Evolutionary conservation across 2,329 filamentous ascomycete genomes (phyloP).

Genomic region (Cryoendolithus antarcticus): DNA sequence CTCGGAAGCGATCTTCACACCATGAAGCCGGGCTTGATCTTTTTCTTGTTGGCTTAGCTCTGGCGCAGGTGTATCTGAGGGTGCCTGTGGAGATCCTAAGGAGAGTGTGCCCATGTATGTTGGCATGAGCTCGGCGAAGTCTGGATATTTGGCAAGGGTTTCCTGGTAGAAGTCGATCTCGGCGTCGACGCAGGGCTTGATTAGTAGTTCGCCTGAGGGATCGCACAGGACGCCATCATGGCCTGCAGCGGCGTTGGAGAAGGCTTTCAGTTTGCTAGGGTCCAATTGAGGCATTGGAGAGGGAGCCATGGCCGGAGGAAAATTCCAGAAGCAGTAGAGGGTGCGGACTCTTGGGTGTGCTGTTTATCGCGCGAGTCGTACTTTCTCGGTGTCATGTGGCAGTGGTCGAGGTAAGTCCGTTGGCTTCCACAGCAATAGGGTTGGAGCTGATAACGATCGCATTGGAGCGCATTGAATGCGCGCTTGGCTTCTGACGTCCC

Average conservation of each 20-base stretch:
- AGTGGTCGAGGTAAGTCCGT: too few species aligned
- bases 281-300: constrained; percentile 35
- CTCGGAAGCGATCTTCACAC: constrained; percentile 60
- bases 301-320: not conserved
- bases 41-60: constrained; percentile 13
- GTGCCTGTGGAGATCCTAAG: constrained; percentile 41
- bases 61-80: constrained; percentile 8
- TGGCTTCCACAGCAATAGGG: too few species aligned
- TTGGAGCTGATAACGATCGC: too few species aligned
- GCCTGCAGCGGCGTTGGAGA: constrained; percentile 67
- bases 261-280: constrained; percentile 51
- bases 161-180: constrained; percentile 88
- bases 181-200: constrained; percentile 79
- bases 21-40: constrained; percentile 33
- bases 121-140: constrained; percentile 72
- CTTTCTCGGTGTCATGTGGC: too few species aligned
- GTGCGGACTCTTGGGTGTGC: too few species aligned
- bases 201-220: constrained; percentile 68
- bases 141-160: constrained; percentile 50
- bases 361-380: too few species aligned
- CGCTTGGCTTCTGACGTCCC: too few species aligned
- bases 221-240: constrained; percentile 87
- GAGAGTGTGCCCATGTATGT: constrained; percentile 68
- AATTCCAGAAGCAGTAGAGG: too few species aligned
- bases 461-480: too few species aligned